These are phyloP conservation scores for Claviceps fusiformis DNA, from an alignment of 2,329 filamentous ascomycete species.

Conservation along the genomic window DNA sequence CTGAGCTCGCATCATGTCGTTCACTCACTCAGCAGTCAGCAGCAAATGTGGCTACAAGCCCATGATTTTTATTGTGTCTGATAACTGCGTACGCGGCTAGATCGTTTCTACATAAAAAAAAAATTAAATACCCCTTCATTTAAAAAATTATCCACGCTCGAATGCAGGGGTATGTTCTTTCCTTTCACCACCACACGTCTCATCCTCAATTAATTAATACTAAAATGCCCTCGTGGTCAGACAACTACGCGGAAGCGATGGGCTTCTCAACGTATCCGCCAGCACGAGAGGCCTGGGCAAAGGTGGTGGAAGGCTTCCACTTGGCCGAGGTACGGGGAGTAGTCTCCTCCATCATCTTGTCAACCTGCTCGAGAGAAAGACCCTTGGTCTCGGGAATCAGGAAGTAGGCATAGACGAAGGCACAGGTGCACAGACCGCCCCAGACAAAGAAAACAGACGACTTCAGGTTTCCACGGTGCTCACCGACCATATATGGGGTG, in stretches of 20 bases:
- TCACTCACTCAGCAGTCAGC: too few relatives aligned
- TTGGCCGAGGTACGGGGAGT: constrained; percentile 62
- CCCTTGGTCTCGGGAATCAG: constrained; percentile 64
- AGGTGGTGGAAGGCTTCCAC: constrained; percentile 63
- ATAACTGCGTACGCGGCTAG: background rate
- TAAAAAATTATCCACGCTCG: background rate
- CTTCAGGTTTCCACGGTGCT: constrained; percentile 49
- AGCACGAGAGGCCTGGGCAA: constrained; percentile 33
- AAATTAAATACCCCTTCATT: background rate
- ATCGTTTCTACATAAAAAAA: background rate
- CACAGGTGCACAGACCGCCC: constrained; percentile 50
- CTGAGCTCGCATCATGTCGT: too few relatives aligned
- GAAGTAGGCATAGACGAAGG: constrained; percentile 57
- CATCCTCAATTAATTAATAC: background rate
- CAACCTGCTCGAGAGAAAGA: constrained; percentile 64
- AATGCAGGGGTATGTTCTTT: background rate
- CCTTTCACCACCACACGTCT: background rate
- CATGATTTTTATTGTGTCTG: background rate
- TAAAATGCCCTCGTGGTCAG: background rate
- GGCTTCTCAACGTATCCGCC: constrained; percentile 20
- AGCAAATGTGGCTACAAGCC: too few relatives aligned
- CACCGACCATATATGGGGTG: constrained; percentile 57
- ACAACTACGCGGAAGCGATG: background rate
- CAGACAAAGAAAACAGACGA: constrained; percentile 65
- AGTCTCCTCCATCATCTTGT: constrained; percentile 81